Evolutionary conservation across 495 filamentous ascomycete species (phyloP).

Genomic region (Hypoxylon lenormandii): DNA sequence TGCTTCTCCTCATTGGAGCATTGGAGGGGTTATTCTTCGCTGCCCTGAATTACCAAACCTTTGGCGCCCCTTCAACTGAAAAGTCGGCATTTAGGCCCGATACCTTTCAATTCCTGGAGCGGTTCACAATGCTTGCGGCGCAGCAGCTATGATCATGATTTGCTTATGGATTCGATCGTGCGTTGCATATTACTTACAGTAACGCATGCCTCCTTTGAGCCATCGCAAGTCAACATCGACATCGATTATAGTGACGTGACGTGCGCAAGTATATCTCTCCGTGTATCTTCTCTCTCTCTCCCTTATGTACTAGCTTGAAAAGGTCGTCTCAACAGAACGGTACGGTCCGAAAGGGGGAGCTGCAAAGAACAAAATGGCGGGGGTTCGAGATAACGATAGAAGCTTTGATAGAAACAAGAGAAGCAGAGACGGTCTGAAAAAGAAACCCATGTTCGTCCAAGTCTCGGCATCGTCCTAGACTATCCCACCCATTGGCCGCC

Average conservation of each 20-base stretch:
- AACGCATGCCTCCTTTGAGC: slow-evolving; percentile 26
- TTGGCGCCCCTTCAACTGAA: slow-evolving; percentile 17
- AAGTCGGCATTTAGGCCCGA: slow-evolving; percentile 35
- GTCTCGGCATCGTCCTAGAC: slow-evolving; percentile 40
- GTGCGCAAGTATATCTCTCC: slow-evolving; percentile 3
- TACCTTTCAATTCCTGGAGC: slow-evolving; percentile 24
- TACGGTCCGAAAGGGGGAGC: slow-evolving; percentile 49
- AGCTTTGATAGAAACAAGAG: slow-evolving; percentile 48
- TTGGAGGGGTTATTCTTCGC: slow-evolving; percentile 10
- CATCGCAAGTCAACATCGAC: slow-evolving; percentile 14
- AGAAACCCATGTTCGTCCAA: slow-evolving; percentile 24
- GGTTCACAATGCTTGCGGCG: slow-evolving; percentile 25
- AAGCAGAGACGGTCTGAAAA: slow-evolving; percentile 30
- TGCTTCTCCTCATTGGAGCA: slow-evolving; percentile 26
- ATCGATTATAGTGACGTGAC: slow-evolving; percentile 24
- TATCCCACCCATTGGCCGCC: slow-evolving; percentile 12
- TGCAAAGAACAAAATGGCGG: slow-evolving; percentile 50
- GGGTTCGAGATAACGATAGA: slow-evolving; percentile 51
- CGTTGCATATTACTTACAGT: slow-evolving; percentile 42
- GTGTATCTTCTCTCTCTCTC: background rate
- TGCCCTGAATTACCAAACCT: slow-evolving; percentile 33
- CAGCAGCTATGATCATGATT: slow-evolving; percentile 31
- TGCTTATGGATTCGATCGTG: slow-evolving; percentile 40
- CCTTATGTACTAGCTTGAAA: slow-evolving; percentile 8
- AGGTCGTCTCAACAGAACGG: slow-evolving; percentile 36